A percentile compares a stretch with the other conserved stretches of the same genome.
Conservation (phyloP, 2,329 filamentous ascomycete genomes). For the Hymenoscyphus albidus region DNA sequence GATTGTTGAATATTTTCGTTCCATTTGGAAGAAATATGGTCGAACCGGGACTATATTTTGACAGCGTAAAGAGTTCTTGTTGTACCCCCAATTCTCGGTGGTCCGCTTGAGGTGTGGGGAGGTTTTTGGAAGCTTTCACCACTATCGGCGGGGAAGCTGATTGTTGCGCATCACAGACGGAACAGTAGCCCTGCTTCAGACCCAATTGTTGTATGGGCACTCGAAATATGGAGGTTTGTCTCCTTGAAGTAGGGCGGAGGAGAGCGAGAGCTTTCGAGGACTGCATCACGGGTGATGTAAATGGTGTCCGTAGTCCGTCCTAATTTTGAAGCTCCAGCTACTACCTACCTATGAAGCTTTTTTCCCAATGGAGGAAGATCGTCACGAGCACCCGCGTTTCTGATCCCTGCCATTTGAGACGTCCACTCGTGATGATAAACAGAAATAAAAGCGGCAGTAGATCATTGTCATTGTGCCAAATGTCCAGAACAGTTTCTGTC, state of each 20-base stretch:
- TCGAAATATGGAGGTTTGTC: constrained; percentile 12
- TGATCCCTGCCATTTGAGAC: constrained; percentile 17
- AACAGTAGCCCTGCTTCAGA: constrained; percentile 31
- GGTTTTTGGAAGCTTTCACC: constrained; percentile 19
- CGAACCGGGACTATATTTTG: constrained; percentile 77
- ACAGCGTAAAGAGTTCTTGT: constrained; percentile 76
- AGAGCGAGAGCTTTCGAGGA: constrained; percentile 31
- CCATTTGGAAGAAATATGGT: constrained; percentile 82
- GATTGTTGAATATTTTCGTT: constrained; percentile 76
- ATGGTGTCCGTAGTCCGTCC: neutral
- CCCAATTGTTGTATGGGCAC: constrained; percentile 7
- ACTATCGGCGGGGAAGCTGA: constrained; percentile 9
- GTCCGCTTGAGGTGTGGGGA: constrained; percentile 38
- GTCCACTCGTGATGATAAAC: constrained; percentile 1
- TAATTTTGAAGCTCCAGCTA: neutral
- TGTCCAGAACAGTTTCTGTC: no score
- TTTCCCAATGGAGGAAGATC: constrained; percentile 14
- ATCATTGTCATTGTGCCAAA: no score
- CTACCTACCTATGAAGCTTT: neutral
- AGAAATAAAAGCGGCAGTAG: neutral
- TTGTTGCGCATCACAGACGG: constrained; percentile 27
- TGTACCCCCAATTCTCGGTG: constrained; percentile 58
- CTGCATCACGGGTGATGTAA: constrained; percentile 28
- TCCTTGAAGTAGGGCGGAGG: constrained; percentile 18
- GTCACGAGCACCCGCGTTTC: constrained; percentile 9